Conservation (phyloP, 805 yeast genomes). For the Candida morakotiae region DNA sequence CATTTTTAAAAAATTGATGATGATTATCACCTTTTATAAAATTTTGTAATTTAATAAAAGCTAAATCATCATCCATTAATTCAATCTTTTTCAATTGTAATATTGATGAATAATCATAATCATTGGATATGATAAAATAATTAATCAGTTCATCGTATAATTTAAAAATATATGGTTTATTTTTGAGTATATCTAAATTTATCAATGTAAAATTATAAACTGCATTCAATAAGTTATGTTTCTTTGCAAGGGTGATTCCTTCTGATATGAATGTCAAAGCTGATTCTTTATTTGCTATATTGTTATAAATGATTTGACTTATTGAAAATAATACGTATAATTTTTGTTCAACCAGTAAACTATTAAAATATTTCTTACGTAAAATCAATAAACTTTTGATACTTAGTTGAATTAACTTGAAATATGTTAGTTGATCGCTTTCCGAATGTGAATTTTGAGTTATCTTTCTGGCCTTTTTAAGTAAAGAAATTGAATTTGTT, state of each 20-base stretch:
- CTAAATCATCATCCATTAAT: background rate
- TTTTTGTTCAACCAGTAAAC: conserved; percentile 22
- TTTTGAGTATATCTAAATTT: conserved; percentile 1
- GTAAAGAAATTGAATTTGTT: conserved; percentile 17
- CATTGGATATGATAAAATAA: no score
- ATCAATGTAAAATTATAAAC: background rate
- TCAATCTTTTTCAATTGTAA: conserved; percentile 1
- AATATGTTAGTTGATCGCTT: conserved; percentile 19
- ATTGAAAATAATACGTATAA: conserved; percentile 1
- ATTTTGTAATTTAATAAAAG: background rate
- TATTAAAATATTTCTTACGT: conserved; percentile 21
- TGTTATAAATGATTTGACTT: background rate
- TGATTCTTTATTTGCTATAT: background rate
- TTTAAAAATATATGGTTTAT: conserved; percentile 1
- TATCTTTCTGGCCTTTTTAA: conserved; percentile 18
- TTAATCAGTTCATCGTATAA: conserved; percentile 1
- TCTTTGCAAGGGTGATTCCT: background rate
- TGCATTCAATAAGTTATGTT: background rate
- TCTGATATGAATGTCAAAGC: background rate
- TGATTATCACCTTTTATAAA: conserved; percentile 1
- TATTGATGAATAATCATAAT: background rate
- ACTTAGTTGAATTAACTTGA: conserved; percentile 28
- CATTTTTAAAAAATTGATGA: background rate
- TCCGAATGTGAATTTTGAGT: conserved; percentile 14
- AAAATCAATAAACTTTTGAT: conserved; percentile 34